These are phyloP conservation scores for Meyerozyma guilliermondii DNA, from an alignment of 1,139 yeast genomes.

Conservation along the genomic window DNA sequence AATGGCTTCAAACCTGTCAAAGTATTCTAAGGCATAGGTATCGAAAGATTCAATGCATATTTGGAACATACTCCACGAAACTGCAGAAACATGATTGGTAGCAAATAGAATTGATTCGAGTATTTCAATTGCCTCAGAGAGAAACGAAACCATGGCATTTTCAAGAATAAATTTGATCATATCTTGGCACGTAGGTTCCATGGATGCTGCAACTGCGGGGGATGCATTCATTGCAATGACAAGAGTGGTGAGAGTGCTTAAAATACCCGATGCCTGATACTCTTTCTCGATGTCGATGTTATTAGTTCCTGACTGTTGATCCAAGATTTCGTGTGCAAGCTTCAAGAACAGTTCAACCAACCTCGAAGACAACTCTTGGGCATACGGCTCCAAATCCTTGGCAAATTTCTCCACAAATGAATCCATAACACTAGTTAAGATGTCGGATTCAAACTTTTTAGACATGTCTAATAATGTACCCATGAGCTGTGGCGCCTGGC, in stretches of 20 bases:
- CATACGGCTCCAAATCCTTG: slow-evolving; percentile 51
- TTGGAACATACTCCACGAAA: slow-evolving; percentile 43
- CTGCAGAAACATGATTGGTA: slow-evolving; percentile 38
- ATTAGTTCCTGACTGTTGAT: slow-evolving; percentile 19
- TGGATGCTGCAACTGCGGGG: slow-evolving; percentile 35
- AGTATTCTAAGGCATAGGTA: slow-evolving; percentile 50
- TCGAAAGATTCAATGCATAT: slow-evolving; percentile 44
- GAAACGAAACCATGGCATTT: slow-evolving; percentile 42
- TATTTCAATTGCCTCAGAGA: slow-evolving; percentile 46
- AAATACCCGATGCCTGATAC: slow-evolving; percentile 47
- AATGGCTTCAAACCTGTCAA: slow-evolving; percentile 46
- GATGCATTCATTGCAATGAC: slow-evolving; percentile 48
- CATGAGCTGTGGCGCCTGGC: slow-evolving; percentile 50
- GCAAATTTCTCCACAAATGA: slow-evolving; percentile 52
- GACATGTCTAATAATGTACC: slow-evolving; percentile 47
- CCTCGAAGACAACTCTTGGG: slow-evolving; percentile 43
- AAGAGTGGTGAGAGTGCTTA: slow-evolving; percentile 48
- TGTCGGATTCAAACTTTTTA: slow-evolving; percentile 47
- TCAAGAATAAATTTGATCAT: slow-evolving; percentile 43
- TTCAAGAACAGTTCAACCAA: slow-evolving; percentile 44
- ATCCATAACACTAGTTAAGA: slow-evolving; percentile 53
- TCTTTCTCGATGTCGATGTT: slow-evolving; percentile 40
- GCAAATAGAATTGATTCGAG: slow-evolving; percentile 44
- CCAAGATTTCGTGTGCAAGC: slow-evolving; percentile 41
- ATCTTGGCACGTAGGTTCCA: slow-evolving; percentile 37